Evolutionary conservation across 495 filamentous ascomycete genomes (phyloP).

Genomic region (Corynascus novoguineensis): DNA sequence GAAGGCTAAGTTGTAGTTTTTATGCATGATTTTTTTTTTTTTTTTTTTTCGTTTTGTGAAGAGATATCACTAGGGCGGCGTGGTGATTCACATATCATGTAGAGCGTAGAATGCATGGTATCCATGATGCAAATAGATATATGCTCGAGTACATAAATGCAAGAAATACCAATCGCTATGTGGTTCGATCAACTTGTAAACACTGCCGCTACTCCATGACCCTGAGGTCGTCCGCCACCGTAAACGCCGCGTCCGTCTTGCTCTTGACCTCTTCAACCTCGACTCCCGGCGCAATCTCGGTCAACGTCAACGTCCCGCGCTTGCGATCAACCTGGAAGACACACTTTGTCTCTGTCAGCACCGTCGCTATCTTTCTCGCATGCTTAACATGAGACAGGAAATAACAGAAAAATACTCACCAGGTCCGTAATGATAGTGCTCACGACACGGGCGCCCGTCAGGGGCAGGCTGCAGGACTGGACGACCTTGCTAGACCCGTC

Average conservation of each 20-base stretch:
- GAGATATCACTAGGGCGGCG: too few relatives aligned
- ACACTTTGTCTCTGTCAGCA: constrained; percentile 31
- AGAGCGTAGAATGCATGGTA: too few relatives aligned
- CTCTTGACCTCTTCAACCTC: constrained; percentile 48
- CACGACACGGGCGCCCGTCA: constrained; percentile 50
- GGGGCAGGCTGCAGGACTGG: constrained; percentile 49
- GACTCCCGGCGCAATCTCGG: constrained; percentile 52
- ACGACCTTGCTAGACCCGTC: constrained; percentile 55
- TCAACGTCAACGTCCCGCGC: constrained; percentile 45
- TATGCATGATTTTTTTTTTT: not conserved
- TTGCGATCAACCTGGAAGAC: constrained; percentile 55
- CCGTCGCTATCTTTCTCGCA: not conserved
- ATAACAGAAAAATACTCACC: constrained; percentile 29
- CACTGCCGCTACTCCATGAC: constrained; percentile 39
- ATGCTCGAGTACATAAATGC: not conserved
- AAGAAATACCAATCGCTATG: constrained; percentile 6
- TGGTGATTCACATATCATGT: too few relatives aligned
- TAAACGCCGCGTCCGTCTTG: constrained; percentile 52
- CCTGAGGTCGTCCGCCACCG: constrained; percentile 43
- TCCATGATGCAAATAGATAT: too few relatives aligned
- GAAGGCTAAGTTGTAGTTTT: constrained; percentile 12
- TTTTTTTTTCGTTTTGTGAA: too few relatives aligned
- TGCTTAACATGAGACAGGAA: too few relatives aligned
- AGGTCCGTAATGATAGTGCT: constrained; percentile 56
- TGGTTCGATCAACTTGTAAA: not conserved